A percentile compares a stretch with the other conserved stretches of the same genome.
phyloP scores from a whole-genome alignment of 176 grass and related monocot genomes.

The Urochloa ruziziensis region DNA sequence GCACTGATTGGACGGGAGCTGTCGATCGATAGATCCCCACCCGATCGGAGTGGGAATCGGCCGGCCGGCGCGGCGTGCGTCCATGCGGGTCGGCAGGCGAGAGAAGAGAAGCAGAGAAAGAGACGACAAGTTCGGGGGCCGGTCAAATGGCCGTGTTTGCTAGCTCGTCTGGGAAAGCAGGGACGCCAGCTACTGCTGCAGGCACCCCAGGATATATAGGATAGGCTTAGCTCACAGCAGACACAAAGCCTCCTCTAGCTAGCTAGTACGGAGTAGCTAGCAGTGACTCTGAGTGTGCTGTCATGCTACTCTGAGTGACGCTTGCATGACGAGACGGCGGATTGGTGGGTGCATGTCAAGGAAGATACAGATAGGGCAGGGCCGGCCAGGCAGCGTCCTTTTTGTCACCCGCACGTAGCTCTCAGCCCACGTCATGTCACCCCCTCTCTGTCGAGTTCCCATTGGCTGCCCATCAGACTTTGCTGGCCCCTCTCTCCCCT shows the following conservation, averaged over 20 bases:
- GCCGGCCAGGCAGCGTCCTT: not conserved
- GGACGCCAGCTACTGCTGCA: not conserved
- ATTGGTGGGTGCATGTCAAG: not conserved
- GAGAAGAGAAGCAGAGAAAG: not conserved
- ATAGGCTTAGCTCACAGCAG: too few relatives aligned
- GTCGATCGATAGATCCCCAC: not conserved
- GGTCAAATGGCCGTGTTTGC: not conserved
- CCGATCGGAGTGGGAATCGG: not conserved
- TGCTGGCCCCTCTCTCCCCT: not conserved
- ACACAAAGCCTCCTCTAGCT: too few relatives aligned
- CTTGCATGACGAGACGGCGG: too few relatives aligned
- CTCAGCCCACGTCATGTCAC: constrained; percentile 3
- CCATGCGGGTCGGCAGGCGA: not conserved
- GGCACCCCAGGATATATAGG: too few relatives aligned
- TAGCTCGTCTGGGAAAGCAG: constrained; percentile 30
- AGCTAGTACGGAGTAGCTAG: too few relatives aligned
- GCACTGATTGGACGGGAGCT: not conserved
- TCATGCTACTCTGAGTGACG: too few relatives aligned
- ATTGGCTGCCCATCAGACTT: not conserved
- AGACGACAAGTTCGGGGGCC: too few relatives aligned
- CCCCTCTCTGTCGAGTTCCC: constrained; percentile 29
- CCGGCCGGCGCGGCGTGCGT: not conserved
- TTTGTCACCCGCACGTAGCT: constrained; percentile 4
- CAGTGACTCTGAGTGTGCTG: too few relatives aligned
- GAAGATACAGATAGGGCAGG: not conserved